Conservation (phyloP, 2,329 filamentous ascomycete genomes). For the Leptosphaerulina australis region DNA sequence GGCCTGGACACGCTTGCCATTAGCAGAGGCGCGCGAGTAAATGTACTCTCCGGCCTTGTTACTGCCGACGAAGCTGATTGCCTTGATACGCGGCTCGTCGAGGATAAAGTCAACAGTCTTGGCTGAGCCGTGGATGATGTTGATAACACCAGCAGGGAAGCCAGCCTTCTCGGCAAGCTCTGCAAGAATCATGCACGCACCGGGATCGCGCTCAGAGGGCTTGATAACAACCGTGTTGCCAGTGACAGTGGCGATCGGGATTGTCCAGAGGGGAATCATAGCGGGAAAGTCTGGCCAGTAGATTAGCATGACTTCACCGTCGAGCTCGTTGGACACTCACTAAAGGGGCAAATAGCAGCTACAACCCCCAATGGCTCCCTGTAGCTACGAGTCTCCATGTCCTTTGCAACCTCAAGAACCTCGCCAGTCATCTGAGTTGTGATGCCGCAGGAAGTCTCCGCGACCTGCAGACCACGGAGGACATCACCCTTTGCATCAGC, state of each 20-base stretch:
- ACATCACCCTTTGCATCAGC: conserved; percentile 83
- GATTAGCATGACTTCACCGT: conserved; percentile 30
- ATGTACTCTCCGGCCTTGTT: conserved; percentile 92
- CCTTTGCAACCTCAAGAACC: conserved; percentile 82
- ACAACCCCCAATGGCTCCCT: conserved; percentile 81
- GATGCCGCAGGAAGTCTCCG: conserved; percentile 80
- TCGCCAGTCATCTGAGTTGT: conserved; percentile 83
- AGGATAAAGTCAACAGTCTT: conserved; percentile 85
- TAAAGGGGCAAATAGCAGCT: conserved; percentile 86
- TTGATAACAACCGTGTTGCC: conserved; percentile 86
- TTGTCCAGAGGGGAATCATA: conserved; percentile 92
- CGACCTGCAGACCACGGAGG: conserved; percentile 80
- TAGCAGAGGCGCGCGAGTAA: conserved; percentile 76
- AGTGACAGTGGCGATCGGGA: conserved; percentile 81
- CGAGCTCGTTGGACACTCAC: conserved; percentile 54
- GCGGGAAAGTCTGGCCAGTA: conserved; percentile 74
- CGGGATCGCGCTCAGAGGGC: conserved; percentile 84
- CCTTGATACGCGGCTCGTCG: conserved; percentile 84
- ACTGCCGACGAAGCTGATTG: conserved; percentile 82
- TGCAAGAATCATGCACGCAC: conserved; percentile 82
- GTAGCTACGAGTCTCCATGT: conserved; percentile 87
- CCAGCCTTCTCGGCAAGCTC: conserved; percentile 81
- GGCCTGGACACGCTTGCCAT: conserved; percentile 87
- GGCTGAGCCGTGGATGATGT: conserved; percentile 80
- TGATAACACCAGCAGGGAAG: conserved; percentile 81